A percentile compares a stretch with the other conserved stretches of the same genome.
phyloP scores from a whole-genome alignment of 257 asterid genomes.

The Jacaranda copaia region DNA sequence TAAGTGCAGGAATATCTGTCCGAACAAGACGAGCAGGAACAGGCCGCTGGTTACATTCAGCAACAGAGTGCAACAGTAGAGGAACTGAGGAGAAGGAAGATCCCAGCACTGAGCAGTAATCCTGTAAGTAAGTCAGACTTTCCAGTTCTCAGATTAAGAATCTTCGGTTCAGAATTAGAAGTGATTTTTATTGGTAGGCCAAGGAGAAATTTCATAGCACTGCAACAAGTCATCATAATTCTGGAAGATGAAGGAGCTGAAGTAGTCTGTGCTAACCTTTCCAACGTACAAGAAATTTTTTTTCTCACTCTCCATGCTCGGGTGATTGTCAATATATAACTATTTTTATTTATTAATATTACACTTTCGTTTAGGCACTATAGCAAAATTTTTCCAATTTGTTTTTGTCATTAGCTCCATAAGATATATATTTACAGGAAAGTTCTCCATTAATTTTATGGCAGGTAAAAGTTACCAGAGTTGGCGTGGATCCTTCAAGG shows the following conservation, averaged over 20 bases:
- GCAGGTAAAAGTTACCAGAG: too few species aligned
- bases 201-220: slow-evolving; percentile 1
- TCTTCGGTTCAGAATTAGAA: slow-evolving; percentile 43
- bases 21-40: slow-evolving; percentile 46
- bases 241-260: slow-evolving; percentile 56
- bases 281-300: slow-evolving; percentile 1
- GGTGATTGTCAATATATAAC: slow-evolving; percentile 29
- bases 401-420: too few species aligned
- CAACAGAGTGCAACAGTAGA: slow-evolving; percentile 44
- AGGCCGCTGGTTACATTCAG: slow-evolving; percentile 41
- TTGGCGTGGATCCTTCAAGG: too few species aligned
- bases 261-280: slow-evolving; percentile 33
- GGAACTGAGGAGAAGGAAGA: slow-evolving; percentile 39
- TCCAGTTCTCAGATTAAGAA: slow-evolving; percentile 40
- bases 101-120: not conserved
- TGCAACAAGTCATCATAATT: slow-evolving; percentile 36
- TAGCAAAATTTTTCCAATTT: too few species aligned
- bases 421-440: too few species aligned
- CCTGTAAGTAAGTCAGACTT: not conserved
- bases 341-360: too few species aligned
- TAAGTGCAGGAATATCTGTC: slow-evolving; percentile 39
- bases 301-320: slow-evolving; percentile 47
- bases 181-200: slow-evolving; percentile 33
- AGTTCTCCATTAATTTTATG: too few species aligned
- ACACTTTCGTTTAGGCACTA: too few species aligned